Evolutionary conservation across 441 rosid genomes (phyloP), one percentile per base, ranked within the genome.

Genomic region (Macaranga tanarius): DNA sequence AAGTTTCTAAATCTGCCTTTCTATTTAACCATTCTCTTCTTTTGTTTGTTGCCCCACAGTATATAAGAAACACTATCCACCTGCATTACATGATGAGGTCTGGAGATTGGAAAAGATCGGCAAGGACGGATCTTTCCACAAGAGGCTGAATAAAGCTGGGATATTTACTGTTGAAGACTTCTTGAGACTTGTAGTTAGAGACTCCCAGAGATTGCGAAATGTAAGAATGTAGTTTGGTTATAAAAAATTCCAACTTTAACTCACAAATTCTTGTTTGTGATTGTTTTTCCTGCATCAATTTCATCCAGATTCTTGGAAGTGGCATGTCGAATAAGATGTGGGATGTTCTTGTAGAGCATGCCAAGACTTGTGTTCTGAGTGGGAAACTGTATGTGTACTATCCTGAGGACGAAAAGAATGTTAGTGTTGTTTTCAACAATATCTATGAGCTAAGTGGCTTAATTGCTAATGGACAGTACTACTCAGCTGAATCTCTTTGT

Each of bases 241-340:
- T 76, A 13, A 59, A 13, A 59, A 70, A 71, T 77, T 66, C 70
- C 44, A 51, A 25, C 44, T 75, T 22, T 38, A 67, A 11, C 57
- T 64, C 34, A 10, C 38, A 48, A 71, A 19, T 66, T 47, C 0
- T 11, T 75, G 20, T n/a, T 72, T 59, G 57, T 72, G 25, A 31
- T 50, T 62, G 59, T 54, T 34, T 38, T 62, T 13, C 76, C 65
- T 31, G 31, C 20, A 34, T 78, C 68, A 67, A 63, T 75, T 75
- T 79, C 11, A 45, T 79, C 70, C 81, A 90, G 97, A 87, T 87
- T 81, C 96, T 91, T 79, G 98, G 98, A 75, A 91, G 97, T 78
- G 98, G 98, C 31, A 91, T 93, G 98, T 91, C 98, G 54, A 93
- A 90, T 75, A 88, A 90, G 85, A 93, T 91, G 98, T 91, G 97